A percentile compares a stretch with the other conserved stretches of the same genome.
Evolutionary conservation across 305 asterid genomes (phyloP).

Genomic region (Solanum aculeatissimum): DNA sequence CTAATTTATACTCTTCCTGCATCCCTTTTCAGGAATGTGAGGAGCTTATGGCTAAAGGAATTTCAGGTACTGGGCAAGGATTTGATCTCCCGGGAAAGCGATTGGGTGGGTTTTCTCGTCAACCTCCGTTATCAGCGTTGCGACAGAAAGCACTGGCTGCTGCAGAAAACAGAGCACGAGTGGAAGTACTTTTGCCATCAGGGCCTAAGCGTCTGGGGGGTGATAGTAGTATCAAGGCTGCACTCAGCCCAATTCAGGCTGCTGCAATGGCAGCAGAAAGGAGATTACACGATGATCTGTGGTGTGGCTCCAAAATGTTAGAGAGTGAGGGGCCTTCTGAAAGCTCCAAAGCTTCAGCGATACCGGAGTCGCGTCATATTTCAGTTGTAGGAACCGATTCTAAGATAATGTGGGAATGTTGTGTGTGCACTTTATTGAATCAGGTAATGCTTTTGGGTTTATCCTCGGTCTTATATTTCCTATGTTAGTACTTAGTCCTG

Average conservation of each 20-base stretch:
- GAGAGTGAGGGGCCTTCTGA: constrained; percentile 31
- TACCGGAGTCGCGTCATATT: not conserved
- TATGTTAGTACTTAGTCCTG: not conserved
- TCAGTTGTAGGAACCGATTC: constrained; percentile 18
- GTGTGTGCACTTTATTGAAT: constrained; percentile 51
- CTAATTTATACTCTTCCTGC: not conserved
- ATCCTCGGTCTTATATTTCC: not conserved
- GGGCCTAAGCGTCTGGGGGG: constrained; percentile 75
- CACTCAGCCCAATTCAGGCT: constrained; percentile 65
- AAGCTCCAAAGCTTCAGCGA: constrained; percentile 13
- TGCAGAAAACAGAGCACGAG: constrained; percentile 51
- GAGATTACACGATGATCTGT: constrained; percentile 62
- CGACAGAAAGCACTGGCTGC: constrained; percentile 57
- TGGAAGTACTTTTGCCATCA: constrained; percentile 32
- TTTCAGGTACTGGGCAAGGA: constrained; percentile 62
- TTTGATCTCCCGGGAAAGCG: constrained; percentile 71
- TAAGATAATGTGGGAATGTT: constrained; percentile 43
- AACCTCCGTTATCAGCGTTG: constrained; percentile 45
- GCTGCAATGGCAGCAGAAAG: constrained; percentile 97
- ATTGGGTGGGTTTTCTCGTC: constrained; percentile 68
- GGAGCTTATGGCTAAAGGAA: constrained; percentile 60
- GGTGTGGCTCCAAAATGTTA: constrained; percentile 65
- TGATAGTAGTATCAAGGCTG: constrained; percentile 48
- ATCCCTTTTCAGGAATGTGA: constrained; percentile 54
- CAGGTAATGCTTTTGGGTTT: constrained; percentile 24